These are phyloP conservation scores for Piloderma croceum DNA, from an alignment of 768 basidiomycete species.

Conservation along the genomic window DNA sequence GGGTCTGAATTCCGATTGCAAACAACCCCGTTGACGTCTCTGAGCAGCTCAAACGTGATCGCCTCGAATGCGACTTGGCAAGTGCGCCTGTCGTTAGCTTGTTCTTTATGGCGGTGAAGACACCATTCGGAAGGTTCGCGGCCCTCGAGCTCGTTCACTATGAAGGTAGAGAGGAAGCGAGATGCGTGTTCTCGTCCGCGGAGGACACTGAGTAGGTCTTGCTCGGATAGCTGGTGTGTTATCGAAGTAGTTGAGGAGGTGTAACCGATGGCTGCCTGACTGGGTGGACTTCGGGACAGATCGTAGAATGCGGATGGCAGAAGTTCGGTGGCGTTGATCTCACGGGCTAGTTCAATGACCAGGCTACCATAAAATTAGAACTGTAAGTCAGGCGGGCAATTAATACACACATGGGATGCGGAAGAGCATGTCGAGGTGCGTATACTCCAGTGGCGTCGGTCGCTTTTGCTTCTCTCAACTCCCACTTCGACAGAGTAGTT, in stretches of 20 bases:
- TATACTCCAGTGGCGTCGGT: constrained; percentile 47
- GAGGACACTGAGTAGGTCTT: constrained; percentile 55
- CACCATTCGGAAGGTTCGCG: constrained; percentile 48
- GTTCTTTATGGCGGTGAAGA: constrained; percentile 41
- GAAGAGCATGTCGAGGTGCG: constrained; percentile 46
- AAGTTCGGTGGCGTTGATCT: constrained; percentile 48
- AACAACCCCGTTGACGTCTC: constrained; percentile 65
- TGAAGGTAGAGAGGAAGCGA: constrained; percentile 71
- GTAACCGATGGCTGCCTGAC: constrained; percentile 52
- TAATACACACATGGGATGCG: constrained; percentile 62
- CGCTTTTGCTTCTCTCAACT: constrained; percentile 54
- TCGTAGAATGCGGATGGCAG: constrained; percentile 78
- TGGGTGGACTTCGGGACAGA: constrained; percentile 62
- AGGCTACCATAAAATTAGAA: constrained; percentile 32
- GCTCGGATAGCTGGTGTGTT: constrained; percentile 39
- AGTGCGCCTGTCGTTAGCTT: constrained; percentile 40
- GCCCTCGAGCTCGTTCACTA: constrained; percentile 69
- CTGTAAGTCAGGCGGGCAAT: background rate
- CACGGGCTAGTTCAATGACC: constrained; percentile 62
- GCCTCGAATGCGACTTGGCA: constrained; percentile 72
- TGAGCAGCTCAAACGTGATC: constrained; percentile 68
- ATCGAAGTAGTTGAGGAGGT: constrained; percentile 29
- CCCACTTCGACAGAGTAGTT: constrained; percentile 57
- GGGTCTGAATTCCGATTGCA: constrained; percentile 65
- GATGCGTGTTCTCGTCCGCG: constrained; percentile 69